phyloP scores from a whole-genome alignment of 495 filamentous ascomycete species.

The Neurospora pannonica region DNA sequence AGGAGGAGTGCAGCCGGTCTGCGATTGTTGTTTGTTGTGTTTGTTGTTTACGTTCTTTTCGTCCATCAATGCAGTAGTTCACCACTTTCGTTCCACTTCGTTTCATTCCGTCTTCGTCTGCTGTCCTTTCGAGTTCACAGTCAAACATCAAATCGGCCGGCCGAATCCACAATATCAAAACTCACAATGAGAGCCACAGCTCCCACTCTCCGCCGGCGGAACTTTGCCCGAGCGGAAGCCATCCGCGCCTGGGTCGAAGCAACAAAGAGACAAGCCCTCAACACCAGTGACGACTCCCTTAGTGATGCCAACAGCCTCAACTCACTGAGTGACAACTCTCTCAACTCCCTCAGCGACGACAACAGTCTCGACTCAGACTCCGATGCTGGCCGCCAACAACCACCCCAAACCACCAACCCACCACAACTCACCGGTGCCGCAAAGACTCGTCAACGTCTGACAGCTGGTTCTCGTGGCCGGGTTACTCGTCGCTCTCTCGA shows the following conservation, averaged over 20 bases:
- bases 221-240: constrained; percentile 9
- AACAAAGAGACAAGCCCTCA: constrained; percentile 1
- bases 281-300: not conserved
- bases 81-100: not conserved
- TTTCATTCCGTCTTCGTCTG: not conserved
- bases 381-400: not conserved
- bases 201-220: constrained; percentile 10
- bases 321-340: no score
- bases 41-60: not conserved
- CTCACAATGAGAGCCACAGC: constrained; percentile 9
- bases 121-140: not conserved
- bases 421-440: not conserved
- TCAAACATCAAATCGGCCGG: constrained; percentile 5
- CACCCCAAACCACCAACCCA: not conserved
- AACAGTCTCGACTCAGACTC: not conserved
- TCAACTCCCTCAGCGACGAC: not conserved
- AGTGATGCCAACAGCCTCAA: not conserved
- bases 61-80: not conserved
- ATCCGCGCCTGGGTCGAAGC: constrained; percentile 4
- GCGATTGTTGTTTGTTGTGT: constrained; percentile 3
- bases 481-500: not conserved
- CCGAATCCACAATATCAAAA: not conserved
- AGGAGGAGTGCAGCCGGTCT: constrained; percentile 11
- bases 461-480: not conserved
- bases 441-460: not conserved